Evolutionary conservation across 2,329 filamentous ascomycete genomes (phyloP), one percentile per base, ranked within the genome.

Genomic region (Colletotrichum liriopes): DNA sequence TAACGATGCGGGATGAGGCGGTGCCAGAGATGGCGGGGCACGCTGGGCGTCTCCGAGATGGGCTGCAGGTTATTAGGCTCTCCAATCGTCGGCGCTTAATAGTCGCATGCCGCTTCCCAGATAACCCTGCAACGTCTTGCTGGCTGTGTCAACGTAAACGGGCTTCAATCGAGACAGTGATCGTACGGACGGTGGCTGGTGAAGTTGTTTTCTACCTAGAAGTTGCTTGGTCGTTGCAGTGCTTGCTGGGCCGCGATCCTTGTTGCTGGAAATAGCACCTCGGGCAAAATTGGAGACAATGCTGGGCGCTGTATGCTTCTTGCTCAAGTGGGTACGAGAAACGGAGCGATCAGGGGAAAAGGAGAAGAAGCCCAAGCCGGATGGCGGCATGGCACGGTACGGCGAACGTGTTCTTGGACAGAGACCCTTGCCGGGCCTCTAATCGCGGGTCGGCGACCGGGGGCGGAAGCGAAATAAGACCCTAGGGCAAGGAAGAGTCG

Each of bases 221-320:
- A 6, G n/a, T 35, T 39, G 20, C 32, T 54, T 49, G 29, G 39
- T 39, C 39, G 55, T 47, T 61, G 29, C 26, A 35, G 35, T n/a
- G 41, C 29, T 64, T 41, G 26, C 55, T 61, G 35, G 65, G 65
- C 43, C 39, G 14, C 29, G 26, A 61, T 60, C 45, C 35, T 65
- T 69, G 51, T 69, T 69, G 32, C 60, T 49, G 47, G 41, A 65
- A 63, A 64, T 56, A 64, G 65, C 39, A 64, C 32, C 51, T 20
- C 51, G 51, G 51, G 58, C 66, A 69, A 65, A 67, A 60, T 14
- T 60, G 62, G 67, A 70, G 55, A 70, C 45, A 52, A 69, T 47
- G 23, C 49, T 67, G 35, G 51, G 26, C 39, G 59, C 29, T 26
- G 7, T 9, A 37, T 49, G 20, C 43, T 5, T 62, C 20, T 64